Percentiles rank a stretch among this genome's conserved stretches.
Evolutionary conservation across 768 basidiomycete genomes (phyloP).

Genomic region (Lactarius hatsudake): DNA sequence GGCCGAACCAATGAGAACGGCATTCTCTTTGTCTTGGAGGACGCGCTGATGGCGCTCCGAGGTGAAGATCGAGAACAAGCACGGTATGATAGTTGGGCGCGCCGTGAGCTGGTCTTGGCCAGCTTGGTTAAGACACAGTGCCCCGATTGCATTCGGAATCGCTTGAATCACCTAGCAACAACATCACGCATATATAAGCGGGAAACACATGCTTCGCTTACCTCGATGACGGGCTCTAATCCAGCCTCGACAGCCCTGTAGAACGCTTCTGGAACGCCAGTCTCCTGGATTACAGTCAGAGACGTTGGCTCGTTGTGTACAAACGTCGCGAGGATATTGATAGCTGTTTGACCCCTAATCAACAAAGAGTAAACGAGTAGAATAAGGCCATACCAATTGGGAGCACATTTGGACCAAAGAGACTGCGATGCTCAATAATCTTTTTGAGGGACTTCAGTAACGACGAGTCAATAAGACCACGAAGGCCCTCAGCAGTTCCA

Average conservation of each 20-base stretch:
- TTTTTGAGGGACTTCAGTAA: constrained; percentile 82
- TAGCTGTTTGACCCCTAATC: constrained; percentile 48
- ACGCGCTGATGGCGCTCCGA: constrained; percentile 80
- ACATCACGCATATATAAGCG: neutral
- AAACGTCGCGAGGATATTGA: constrained; percentile 95
- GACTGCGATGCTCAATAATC: constrained; percentile 75
- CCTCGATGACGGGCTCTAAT: constrained; percentile 86
- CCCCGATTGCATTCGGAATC: constrained; percentile 93
- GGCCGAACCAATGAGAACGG: constrained; percentile 80
- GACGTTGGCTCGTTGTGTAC: constrained; percentile 99
- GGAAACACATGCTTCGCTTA: constrained; percentile 32
- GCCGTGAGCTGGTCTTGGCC: constrained; percentile 79
- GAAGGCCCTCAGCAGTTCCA: constrained; percentile 89
- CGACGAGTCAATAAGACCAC: constrained; percentile 90
- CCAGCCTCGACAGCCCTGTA: constrained; percentile 82
- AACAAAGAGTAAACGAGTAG: constrained; percentile 5
- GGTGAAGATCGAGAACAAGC: constrained; percentile 83
- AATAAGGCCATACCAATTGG: constrained; percentile 62
- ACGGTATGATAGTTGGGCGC: constrained; percentile 78
- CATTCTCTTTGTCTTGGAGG: constrained; percentile 90
- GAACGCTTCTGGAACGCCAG: constrained; percentile 83
- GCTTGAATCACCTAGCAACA: constrained; percentile 78
- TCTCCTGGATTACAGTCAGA: constrained; percentile 88
- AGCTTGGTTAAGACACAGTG: constrained; percentile 88
- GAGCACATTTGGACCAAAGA: constrained; percentile 86